These are phyloP conservation scores for Aspergillus tamarii DNA, from an alignment of 2,329 filamentous ascomycete genomes.

Conservation along the genomic window DNA sequence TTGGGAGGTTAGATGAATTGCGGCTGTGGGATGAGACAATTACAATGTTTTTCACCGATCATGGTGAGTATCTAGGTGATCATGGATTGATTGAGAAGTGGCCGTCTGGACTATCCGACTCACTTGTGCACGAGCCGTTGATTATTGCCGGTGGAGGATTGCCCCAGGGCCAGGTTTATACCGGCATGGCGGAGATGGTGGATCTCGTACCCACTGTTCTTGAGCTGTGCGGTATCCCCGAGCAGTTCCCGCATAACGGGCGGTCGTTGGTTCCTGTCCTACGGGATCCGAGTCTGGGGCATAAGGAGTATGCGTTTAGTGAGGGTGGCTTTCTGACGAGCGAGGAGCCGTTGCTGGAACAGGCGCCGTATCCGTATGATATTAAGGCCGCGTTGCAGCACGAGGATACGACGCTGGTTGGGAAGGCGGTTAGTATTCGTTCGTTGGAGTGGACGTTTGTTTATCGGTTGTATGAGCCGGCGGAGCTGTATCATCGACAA, in stretches of 20 bases:
- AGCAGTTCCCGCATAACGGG: neutral
- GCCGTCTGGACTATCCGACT: conserved; percentile 49
- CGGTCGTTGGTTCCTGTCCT: neutral
- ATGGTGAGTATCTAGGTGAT: conserved; percentile 52
- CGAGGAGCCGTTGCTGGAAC: conserved; percentile 52
- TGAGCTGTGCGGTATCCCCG: neutral
- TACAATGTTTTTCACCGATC: neutral
- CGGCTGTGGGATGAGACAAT: neutral
- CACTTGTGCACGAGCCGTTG: conserved; percentile 25
- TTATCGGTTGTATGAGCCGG: conserved; percentile 51
- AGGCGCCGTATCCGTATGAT: conserved; percentile 50
- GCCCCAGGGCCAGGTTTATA: neutral
- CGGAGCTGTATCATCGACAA: conserved; percentile 48
- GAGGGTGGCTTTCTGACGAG: conserved; percentile 50
- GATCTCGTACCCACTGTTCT: neutral
- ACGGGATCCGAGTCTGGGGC: conserved; percentile 38
- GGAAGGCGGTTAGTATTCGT: conserved; percentile 42
- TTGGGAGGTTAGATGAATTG: neutral
- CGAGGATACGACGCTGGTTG: conserved; percentile 47
- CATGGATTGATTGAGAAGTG: conserved; percentile 55
- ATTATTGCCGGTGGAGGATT: neutral
- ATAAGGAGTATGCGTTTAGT: conserved; percentile 48
- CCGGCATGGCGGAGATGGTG: neutral
- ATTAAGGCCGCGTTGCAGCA: conserved; percentile 52
- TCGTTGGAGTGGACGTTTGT: conserved; percentile 45